These are phyloP conservation scores for Penicillium chermesinum DNA, from an alignment of 495 filamentous ascomycete species.

Conservation along the genomic window DNA sequence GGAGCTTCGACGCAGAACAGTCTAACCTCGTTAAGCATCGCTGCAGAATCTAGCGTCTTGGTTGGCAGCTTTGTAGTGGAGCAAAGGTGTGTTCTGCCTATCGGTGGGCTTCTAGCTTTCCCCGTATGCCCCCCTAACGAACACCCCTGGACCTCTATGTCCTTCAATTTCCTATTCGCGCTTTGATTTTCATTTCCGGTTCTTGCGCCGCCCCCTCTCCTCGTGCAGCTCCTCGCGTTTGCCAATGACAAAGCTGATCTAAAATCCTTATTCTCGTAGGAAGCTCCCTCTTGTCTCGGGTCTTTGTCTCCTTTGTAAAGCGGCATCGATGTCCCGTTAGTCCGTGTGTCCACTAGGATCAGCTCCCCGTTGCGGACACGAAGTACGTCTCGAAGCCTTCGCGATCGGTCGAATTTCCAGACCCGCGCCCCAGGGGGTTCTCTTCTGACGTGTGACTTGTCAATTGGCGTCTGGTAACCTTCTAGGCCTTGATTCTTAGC, in stretches of 20 bases:
- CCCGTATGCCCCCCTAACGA: constrained; percentile 35
- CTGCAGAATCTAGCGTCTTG: constrained; percentile 17
- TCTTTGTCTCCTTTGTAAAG: constrained; percentile 21
- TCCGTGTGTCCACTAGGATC: background rate
- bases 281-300: constrained; percentile 12
- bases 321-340: constrained; percentile 9
- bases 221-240: constrained; percentile 23
- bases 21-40: constrained; percentile 1
- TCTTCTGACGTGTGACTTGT: constrained; percentile 12
- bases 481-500: constrained; percentile 4
- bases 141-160: constrained; percentile 28
- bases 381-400: constrained; percentile 16
- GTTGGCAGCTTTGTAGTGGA: constrained; percentile 35
- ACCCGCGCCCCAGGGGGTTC: constrained; percentile 9
- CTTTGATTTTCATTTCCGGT: constrained; percentile 7
- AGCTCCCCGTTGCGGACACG: background rate
- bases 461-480: constrained; percentile 2
- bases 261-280: constrained; percentile 4
- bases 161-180: background rate
- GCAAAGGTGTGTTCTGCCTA: constrained; percentile 28
- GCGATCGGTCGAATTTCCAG: constrained; percentile 15
- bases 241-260: constrained; percentile 26
- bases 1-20: no score
- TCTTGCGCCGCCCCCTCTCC: constrained; percentile 9
- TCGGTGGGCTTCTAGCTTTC: constrained; percentile 33